A percentile compares a stretch with the other conserved stretches of the same genome.
Conservation (phyloP, 1,139 yeast genomes). For the Yamadazyma buinensis region DNA sequence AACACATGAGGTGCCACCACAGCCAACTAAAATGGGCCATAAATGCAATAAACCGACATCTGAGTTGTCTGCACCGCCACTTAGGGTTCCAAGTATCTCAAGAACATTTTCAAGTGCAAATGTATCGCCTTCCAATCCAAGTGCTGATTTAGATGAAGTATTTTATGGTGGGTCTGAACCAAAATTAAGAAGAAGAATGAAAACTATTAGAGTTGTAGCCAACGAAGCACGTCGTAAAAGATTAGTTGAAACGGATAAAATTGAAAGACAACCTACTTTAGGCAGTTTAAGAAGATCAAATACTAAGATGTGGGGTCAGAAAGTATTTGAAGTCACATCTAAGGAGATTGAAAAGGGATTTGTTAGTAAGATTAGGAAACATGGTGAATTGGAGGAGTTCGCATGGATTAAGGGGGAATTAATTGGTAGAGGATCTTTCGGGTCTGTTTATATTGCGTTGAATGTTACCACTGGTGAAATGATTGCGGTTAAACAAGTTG, state of each 20-base stretch:
- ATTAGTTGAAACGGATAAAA: constrained; percentile 26
- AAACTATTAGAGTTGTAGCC: constrained; percentile 88
- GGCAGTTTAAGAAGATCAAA: constrained; percentile 60
- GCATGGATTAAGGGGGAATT: constrained; percentile 98
- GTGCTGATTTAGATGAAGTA: constrained; percentile 29
- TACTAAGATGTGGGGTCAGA: constrained; percentile 98
- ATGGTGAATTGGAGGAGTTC: constrained; percentile 75
- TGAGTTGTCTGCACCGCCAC: constrained; percentile 5
- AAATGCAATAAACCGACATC: neutral
- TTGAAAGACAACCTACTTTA: neutral
- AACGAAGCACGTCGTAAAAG: constrained; percentile 73
- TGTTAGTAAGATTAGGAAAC: constrained; percentile 54
- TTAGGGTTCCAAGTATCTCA: constrained; percentile 37
- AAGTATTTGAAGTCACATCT: constrained; percentile 85
- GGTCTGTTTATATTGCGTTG: constrained; percentile 88
- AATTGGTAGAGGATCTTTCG: constrained; percentile 96
- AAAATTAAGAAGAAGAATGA: constrained; percentile 47
- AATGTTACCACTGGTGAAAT: constrained; percentile 97
- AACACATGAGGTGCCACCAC: neutral
- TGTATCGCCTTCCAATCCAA: constrained; percentile 33
- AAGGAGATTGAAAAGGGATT: constrained; percentile 57
- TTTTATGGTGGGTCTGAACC: constrained; percentile 30
- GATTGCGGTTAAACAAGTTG: constrained; percentile 97
- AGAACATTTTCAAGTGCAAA: constrained; percentile 48
- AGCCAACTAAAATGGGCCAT: neutral